phyloP scores from a whole-genome alignment of 2,329 filamentous ascomycete genomes.

The Lachnellula subtilissima region DNA sequence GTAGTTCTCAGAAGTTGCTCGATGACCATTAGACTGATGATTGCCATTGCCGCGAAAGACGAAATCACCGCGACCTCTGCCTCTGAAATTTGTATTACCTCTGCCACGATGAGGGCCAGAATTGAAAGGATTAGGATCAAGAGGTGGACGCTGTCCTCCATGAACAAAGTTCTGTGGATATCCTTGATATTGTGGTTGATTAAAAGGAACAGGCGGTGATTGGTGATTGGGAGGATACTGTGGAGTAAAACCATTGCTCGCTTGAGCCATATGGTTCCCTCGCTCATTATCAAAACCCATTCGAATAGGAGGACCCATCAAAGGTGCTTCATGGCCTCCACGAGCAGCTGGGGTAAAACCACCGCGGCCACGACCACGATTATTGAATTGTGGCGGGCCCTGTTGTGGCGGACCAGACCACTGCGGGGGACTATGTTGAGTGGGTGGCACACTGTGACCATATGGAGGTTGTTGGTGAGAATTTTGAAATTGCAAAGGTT shows the following conservation, averaged over 20 bases:
- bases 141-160: constrained; percentile 30
- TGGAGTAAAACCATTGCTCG: constrained; percentile 40
- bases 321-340: constrained; percentile 38
- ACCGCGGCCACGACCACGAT: constrained; percentile 31
- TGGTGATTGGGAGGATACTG: constrained; percentile 33
- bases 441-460: constrained; percentile 32
- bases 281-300: constrained; percentile 50
- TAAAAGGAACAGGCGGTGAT: constrained; percentile 27
- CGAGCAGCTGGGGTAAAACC: constrained; percentile 36
- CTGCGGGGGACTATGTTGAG: constrained; percentile 30
- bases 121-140: constrained; percentile 34
- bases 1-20: constrained; percentile 27
- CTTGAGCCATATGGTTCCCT: constrained; percentile 38
- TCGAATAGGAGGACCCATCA: constrained; percentile 51
- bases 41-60: constrained; percentile 36
- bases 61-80: constrained; percentile 35
- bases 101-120: constrained; percentile 35
- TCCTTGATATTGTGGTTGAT: constrained; percentile 33
- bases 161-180: constrained; percentile 35
- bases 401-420: constrained; percentile 23
- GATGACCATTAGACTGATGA: constrained; percentile 24
- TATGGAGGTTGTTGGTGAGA: constrained; percentile 30
- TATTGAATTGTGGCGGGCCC: constrained; percentile 35
- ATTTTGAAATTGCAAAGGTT: constrained; percentile 27
- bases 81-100: constrained; percentile 35